Evolutionary conservation across 2,329 filamentous ascomycete species (phyloP), one percentile per base, ranked within the genome.

Genomic region (Botrytis elliptica): DNA sequence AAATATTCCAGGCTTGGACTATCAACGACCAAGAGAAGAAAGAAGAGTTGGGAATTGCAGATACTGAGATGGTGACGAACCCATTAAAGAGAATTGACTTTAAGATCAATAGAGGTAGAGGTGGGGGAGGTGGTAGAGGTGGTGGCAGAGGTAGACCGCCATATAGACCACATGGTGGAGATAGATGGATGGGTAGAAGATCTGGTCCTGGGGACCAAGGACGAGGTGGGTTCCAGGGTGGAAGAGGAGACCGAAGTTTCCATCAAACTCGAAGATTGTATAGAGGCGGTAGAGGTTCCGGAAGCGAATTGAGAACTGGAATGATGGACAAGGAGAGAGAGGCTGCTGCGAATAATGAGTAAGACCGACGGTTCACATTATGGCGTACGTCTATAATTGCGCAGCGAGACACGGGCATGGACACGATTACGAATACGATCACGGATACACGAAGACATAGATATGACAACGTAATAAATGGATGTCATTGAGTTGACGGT

Each of bases 1-100:
- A 92, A 60, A 83, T 93, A 1, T 94, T 93, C 78, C 93, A 95
- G 79, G 85, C 88, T 0, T 93, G 90, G 86, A 91, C 89, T 9
- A 85, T 93, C 0, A 64, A 72, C 29, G 84, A 86, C 0, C 83
- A 85, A 1, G 87, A 88, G 44, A 88, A 90, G 72, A 88, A 91
- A 78, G 84, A 86, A 63, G 84, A 84, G 12, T 78, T 89, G 5
- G 88, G 88, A 0, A 80, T 95, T 8, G 82, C 83, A 1, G 86
- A 88, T 0, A 83, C 90, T 10, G 83, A 89, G 62, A 92, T 91
- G 88, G 91, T 90, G 0, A 90, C 91, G 68, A 83, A 89, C 36
- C 92, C 92, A 0, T 79, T 93, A 64, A 88, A 90, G 77, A 86
- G 83, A 75, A 92, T 93, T 59, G 85, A 91, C 3, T 93, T 92